Percentiles rank a stretch among this genome's conserved stretches.
Conservation (phyloP, 75 land plant genomes). For the Cunninghamia lanceolata region DNA sequence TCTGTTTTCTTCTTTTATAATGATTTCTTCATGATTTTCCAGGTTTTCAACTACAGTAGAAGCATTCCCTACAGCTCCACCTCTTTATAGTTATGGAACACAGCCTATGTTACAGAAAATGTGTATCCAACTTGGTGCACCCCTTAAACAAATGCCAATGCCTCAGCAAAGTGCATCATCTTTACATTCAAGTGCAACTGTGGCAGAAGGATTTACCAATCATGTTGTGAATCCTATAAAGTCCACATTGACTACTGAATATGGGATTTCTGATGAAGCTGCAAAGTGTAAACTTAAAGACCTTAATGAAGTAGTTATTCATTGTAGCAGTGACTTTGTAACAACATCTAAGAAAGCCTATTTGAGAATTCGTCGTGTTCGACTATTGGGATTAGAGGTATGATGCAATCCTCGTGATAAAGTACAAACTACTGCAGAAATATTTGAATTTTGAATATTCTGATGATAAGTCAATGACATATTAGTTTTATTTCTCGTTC, state of each 20-base stretch:
- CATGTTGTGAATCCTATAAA: constrained; percentile 20
- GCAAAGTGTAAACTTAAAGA: constrained; percentile 37
- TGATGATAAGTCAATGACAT: background rate
- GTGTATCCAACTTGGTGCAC: constrained; percentile 76
- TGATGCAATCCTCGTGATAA: background rate
- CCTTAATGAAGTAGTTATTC: constrained; percentile 48
- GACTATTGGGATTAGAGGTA: constrained; percentile 89
- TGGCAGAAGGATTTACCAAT: constrained; percentile 18
- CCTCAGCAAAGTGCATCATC: constrained; percentile 30
- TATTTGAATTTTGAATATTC: constrained; percentile 5
- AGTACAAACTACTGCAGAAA: background rate
- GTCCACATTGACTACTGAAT: background rate
- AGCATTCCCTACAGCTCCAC: constrained; percentile 56
- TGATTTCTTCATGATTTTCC: constrained; percentile 6
- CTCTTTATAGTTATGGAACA: constrained; percentile 18
- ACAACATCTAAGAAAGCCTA: constrained; percentile 65
- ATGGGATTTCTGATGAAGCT: constrained; percentile 12
- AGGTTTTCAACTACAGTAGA: constrained; percentile 88
- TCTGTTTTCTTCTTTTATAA: background rate
- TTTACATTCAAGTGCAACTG: constrained; percentile 11
- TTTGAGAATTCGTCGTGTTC: constrained; percentile 74
- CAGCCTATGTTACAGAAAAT: constrained; percentile 60
- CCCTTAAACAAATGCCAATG: constrained; percentile 48
- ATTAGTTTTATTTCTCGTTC: background rate
- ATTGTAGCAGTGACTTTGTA: constrained; percentile 85